These are phyloP conservation scores for Lentinula edodes DNA, from an alignment of 768 basidiomycete species.

Conservation along the genomic window DNA sequence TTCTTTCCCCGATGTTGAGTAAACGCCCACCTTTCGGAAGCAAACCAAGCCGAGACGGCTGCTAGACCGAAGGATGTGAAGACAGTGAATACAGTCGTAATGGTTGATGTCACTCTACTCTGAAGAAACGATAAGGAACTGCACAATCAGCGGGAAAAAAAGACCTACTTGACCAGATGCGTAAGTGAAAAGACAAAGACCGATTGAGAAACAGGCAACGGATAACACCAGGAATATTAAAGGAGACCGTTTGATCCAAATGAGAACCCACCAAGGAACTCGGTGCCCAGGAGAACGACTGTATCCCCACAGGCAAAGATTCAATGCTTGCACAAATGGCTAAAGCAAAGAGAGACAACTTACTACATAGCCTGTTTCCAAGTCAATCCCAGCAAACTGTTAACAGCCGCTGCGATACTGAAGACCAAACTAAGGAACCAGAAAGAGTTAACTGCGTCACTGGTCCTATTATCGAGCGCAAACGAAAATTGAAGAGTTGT, in stretches of 20 bases:
- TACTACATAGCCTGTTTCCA: slow-evolving; percentile 86
- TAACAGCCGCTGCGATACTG: slow-evolving; percentile 73
- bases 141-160: background rate
- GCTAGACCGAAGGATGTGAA: slow-evolving; percentile 67
- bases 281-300: slow-evolving; percentile 73
- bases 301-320: slow-evolving; percentile 4
- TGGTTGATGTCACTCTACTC: slow-evolving; percentile 55
- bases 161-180: slow-evolving; percentile 58
- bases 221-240: slow-evolving; percentile 81
- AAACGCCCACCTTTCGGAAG: slow-evolving; percentile 64
- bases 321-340: slow-evolving; percentile 1
- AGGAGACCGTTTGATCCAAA: slow-evolving; percentile 84
- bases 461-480: slow-evolving; percentile 26
- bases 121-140: slow-evolving; percentile 19
- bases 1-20: slow-evolving; percentile 57
- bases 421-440: slow-evolving; percentile 77
- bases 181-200: slow-evolving; percentile 73
- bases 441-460: slow-evolving; percentile 60
- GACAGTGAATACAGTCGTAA: slow-evolving; percentile 73
- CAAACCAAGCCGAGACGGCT: slow-evolving; percentile 72
- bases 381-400: slow-evolving; percentile 68
- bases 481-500: slow-evolving; percentile 70
- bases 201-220: slow-evolving; percentile 77
- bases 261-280: slow-evolving; percentile 79
- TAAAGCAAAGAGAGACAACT: slow-evolving; percentile 21